Evolutionary conservation across 225 moss, liverwort and hornwort species (phyloP), one percentile per base, ranked within the genome.

Genomic region (Lunularia cruciata): DNA sequence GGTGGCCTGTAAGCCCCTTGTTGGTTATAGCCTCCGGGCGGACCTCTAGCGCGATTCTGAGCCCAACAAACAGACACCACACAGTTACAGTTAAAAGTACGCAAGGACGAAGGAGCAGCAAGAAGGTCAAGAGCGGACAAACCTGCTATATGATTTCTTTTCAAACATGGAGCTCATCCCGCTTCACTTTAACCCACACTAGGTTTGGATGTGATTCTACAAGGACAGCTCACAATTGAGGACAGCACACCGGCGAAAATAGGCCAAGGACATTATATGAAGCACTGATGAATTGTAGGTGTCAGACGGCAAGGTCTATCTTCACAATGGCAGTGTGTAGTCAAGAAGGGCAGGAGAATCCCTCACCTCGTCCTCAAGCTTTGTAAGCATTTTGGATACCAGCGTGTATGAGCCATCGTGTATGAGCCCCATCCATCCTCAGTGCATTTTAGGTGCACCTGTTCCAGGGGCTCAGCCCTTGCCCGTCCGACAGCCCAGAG

Each of bases 371-470:
- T 83, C 65, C 68, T 73, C 85, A 89, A 79, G 76, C 88, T 75
- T 83, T 87, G 86, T 81, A 77, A 89, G 81, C 83, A 93, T 84
- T 91, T 77, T 91, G 93, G 92, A 88, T 90, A 98, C 86, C 98
- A 85, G 93, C 98, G 86, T 81, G n/a, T n/a, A n/a, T n/a, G 75
- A 79, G 76, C 73, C 79, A 75, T 76, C 77, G 80, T 78, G 78
- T 67, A 57, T 76, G 81, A 81, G 95, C 84, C 92, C 87, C 92
- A 86, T 95, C 95, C 92, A 88, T 90, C 89, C 88, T 90, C 87
- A 83, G 92, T 92, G 91, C 92, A 92, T 90, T 92, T 92, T 63
- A 86, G 76, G 89, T 95, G 92, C 95, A 95, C 95, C 95, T 95
- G 95, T 95, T 88, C 88, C 92, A 92, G 91, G 88, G 84, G 85